Evolutionary conservation across 2,329 filamentous ascomycete species (phyloP).

Genomic region (Neonectria neomacrospora): DNA sequence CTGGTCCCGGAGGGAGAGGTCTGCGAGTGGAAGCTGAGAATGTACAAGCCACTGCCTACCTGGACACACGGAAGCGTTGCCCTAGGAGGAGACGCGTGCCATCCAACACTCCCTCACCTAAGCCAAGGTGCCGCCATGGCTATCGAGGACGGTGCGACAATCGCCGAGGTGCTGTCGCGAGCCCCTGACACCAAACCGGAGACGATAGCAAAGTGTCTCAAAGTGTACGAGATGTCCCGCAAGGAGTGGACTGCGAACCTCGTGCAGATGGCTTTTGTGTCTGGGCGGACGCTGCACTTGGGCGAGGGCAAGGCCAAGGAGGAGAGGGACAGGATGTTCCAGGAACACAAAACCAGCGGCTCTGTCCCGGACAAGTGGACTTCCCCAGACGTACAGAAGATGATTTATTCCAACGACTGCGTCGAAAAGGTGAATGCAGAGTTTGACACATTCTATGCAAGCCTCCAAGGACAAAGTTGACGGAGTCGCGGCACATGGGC

Average conservation of each 20-base stretch:
- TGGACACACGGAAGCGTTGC: constrained; percentile 68
- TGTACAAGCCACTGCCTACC: constrained; percentile 69
- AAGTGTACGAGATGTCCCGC: constrained; percentile 42
- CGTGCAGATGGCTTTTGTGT: constrained; percentile 41
- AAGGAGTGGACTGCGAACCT: constrained; percentile 44
- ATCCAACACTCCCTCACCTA: constrained; percentile 74
- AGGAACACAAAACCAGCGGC: constrained; percentile 60
- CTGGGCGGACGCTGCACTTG: constrained; percentile 65
- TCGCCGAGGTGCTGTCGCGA: constrained; percentile 38
- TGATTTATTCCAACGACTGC: constrained; percentile 74
- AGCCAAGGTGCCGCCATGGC: constrained; percentile 76
- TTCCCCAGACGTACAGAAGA: constrained; percentile 74
- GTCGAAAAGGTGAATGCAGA: constrained; percentile 55
- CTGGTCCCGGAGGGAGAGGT: constrained; percentile 72
- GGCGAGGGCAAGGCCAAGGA: constrained; percentile 68
- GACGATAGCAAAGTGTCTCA: constrained; percentile 41
- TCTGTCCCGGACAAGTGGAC: constrained; percentile 76
- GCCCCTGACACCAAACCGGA: constrained; percentile 38
- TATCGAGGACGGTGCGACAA: constrained; percentile 70
- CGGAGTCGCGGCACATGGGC: not conserved
- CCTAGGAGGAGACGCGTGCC: constrained; percentile 72
- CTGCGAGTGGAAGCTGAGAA: constrained; percentile 73
- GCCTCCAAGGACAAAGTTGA: constrained; percentile 12
- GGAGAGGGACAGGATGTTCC: constrained; percentile 68
- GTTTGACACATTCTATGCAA: constrained; percentile 38